phyloP scores from a whole-genome alignment of 2,329 filamentous ascomycete genomes.

The Diaporthe capsici region DNA sequence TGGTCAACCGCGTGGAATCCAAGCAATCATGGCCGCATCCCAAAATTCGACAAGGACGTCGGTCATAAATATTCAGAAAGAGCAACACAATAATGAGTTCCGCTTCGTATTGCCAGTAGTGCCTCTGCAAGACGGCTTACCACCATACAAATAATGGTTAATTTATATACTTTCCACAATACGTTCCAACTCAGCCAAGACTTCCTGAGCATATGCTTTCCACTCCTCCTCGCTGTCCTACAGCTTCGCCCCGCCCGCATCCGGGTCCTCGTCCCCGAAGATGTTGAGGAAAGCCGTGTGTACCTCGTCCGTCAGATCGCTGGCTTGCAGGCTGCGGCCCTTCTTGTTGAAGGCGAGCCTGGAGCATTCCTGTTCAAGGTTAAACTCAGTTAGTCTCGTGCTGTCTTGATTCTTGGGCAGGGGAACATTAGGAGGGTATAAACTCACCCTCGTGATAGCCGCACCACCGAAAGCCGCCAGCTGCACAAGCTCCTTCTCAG shows the following conservation, averaged over 20 bases:
- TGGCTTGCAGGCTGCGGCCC: slow-evolving; percentile 90
- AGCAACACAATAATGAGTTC: not conserved
- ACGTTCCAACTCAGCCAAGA: not conserved
- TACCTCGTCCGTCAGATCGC: slow-evolving; percentile 92
- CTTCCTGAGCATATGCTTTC: not conserved
- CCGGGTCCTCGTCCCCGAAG: slow-evolving; percentile 78
- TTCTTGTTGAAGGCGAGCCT: slow-evolving; percentile 87
- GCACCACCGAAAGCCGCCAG: slow-evolving; percentile 90
- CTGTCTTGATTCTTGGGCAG: no score
- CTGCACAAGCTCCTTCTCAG: slow-evolving; percentile 71
- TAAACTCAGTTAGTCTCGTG: slow-evolving; percentile 33
- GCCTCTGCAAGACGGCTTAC: not conserved
- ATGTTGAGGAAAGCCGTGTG: slow-evolving; percentile 84
- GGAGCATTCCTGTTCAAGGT: slow-evolving; percentile 76
- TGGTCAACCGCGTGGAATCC: no score
- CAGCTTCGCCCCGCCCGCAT: slow-evolving; percentile 53
- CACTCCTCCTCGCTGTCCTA: slow-evolving; percentile 40
- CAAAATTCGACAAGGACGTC: no score
- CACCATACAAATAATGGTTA: not conserved
- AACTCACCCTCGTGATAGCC: slow-evolving; percentile 80
- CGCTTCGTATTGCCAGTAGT: not conserved
- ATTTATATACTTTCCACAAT: not conserved
- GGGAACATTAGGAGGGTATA: no score
- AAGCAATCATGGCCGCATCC: no score
- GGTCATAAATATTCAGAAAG: not conserved